Conservation (phyloP, 371 early-diverging fungal species). For the Haplosporangium sp. region DNA sequence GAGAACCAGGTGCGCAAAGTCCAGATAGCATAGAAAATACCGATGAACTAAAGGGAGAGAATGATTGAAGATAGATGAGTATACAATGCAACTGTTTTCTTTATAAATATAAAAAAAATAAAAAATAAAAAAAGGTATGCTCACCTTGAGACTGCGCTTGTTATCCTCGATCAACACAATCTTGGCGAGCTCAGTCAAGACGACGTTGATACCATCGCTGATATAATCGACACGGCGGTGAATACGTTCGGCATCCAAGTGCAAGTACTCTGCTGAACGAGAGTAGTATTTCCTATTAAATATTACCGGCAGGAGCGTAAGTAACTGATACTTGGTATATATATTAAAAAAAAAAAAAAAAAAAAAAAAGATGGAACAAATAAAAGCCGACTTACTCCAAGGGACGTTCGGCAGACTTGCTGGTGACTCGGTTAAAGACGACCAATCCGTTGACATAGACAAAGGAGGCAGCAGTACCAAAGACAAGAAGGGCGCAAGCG, state of each 20-base stretch:
- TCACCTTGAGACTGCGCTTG: slow-evolving; percentile 58
- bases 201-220: slow-evolving; percentile 60
- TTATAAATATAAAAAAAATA: neutral
- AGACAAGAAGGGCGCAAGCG: slow-evolving; percentile 60
- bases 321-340: too few species aligned
- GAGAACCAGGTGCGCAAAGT: slow-evolving; percentile 67
- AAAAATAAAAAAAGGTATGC: neutral
- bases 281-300: slow-evolving; percentile 30
- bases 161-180: slow-evolving; percentile 67
- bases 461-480: slow-evolving; percentile 65
- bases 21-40: slow-evolving; percentile 65
- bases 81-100: neutral
- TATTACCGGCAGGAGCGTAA: too few species aligned
- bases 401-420: slow-evolving; percentile 58
- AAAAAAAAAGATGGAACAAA: neutral
- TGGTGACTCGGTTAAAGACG: slow-evolving; percentile 58
- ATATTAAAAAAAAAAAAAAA: too few species aligned
- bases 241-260: slow-evolving; percentile 48
- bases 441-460: slow-evolving; percentile 65
- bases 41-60: slow-evolving; percentile 50
- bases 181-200: slow-evolving; percentile 62
- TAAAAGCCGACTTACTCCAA: slow-evolving; percentile 39
- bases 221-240: slow-evolving; percentile 54
- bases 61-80: neutral
- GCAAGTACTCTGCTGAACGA: slow-evolving; percentile 43